Evolutionary conservation across 2,329 filamentous ascomycete genomes (phyloP), one percentile per base, ranked within the genome.

Genomic region (Paraphaeosphaeria minitans): DNA sequence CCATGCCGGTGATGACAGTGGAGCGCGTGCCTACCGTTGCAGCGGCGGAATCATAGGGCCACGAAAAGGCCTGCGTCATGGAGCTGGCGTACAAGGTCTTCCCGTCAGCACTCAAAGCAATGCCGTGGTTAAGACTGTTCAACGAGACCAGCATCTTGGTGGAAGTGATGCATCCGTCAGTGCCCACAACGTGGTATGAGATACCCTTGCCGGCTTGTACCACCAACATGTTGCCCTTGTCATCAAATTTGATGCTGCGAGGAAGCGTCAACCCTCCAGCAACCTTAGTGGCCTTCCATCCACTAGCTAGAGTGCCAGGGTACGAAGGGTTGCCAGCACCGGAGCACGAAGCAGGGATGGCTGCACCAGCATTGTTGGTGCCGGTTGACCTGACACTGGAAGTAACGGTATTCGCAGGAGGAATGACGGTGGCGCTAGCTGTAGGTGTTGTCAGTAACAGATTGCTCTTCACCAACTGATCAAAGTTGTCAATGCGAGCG

Each of bases 1-100:
- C 76, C 53, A 73, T 80, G 85, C 91, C 90, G 63, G 86, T 86
- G 42, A 79, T 79, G 53, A 92, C 79, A 4, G 91, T 66, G 1
- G 82, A 84, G 54, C 73, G 75, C 56, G 78, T 80, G 57, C 77
- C 78, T 35, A 85, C 78, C 6, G 82, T 81, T 37, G 71, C 76
- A 12, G 72, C 72, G 3, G 74, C 69, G 22, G 84, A 76, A 65
- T 90, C 82, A 71, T 93, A 92, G 19, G 79, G 71, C 85, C 87
- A 92, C 4, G 84, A 79, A 69, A 82, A 88, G 31, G 88, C 87
- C 9, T 81, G 78, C 37, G 84, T 81, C 33, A 81, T 74, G 3
- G 82, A 84, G 0, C 88, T 90, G 16, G 80, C 82, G 63, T 83
- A 84, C 6, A 84, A 72, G 4, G 78, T 82, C 47, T 69, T 78